Conservation (phyloP, 2,329 filamentous ascomycete genomes). For the Chrysoporthe cubensis region DNA sequence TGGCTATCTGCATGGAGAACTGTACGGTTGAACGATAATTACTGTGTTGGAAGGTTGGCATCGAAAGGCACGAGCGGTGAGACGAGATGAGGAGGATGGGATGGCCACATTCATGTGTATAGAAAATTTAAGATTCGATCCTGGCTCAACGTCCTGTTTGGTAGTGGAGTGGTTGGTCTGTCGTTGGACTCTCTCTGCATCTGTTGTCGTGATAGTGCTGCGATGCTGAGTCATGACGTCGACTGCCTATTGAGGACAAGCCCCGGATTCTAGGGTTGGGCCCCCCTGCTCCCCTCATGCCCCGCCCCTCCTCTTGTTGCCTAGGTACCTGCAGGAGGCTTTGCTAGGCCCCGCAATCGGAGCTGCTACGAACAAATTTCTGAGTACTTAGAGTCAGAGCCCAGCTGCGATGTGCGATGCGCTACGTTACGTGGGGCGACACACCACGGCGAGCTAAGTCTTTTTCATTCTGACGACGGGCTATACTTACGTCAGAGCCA, state of each 20-base stretch:
- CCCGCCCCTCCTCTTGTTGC: not conserved
- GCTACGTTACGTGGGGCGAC: too few relatives aligned
- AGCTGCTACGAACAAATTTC: not conserved
- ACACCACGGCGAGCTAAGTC: too few relatives aligned
- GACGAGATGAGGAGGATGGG: not conserved
- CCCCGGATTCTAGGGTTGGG: not conserved
- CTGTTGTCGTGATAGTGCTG: not conserved
- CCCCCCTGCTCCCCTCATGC: not conserved
- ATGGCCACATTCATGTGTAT: not conserved
- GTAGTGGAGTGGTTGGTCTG: not conserved
- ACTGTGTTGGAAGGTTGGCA: not conserved
- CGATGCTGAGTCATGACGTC: conserved; percentile 3
- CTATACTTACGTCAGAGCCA: too few relatives aligned
- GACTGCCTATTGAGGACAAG: not conserved
- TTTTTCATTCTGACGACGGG: too few relatives aligned
- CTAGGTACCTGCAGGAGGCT: not conserved
- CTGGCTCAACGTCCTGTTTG: not conserved
- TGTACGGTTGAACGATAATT: not conserved
- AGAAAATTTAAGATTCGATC: not conserved
- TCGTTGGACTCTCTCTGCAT: not conserved
- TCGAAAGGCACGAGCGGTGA: not conserved
- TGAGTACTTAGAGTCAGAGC: not conserved
- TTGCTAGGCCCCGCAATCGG: not conserved
- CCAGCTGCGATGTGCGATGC: not conserved
- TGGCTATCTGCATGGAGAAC: not conserved